Evolutionary conservation across 352 stramenopile genomes (phyloP).

Genomic region (Plasmopara muralis): DNA sequence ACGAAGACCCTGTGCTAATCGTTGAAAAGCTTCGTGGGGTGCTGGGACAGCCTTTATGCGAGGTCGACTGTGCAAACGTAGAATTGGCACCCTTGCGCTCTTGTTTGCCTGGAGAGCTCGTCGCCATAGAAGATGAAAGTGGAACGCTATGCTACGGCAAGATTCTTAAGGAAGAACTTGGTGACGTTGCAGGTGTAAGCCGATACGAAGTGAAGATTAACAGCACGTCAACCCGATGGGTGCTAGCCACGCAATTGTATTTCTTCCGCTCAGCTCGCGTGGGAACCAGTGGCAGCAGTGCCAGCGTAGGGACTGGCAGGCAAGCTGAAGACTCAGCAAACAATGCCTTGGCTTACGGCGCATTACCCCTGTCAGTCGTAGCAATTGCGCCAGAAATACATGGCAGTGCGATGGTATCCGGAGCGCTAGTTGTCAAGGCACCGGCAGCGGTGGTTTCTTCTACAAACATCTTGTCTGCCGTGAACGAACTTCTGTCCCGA

Average conservation of each 20-base stretch:
- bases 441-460: constrained; percentile 18
- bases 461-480: constrained; percentile 55
- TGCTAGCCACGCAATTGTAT: constrained; percentile 55
- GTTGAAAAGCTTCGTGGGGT: constrained; percentile 60
- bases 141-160: constrained; percentile 55
- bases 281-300: constrained; percentile 11
- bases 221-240: constrained; percentile 31
- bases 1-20: constrained; percentile 55
- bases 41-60: constrained; percentile 43
- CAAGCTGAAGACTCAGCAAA: background rate
- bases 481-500: constrained; percentile 66
- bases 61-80: constrained; percentile 36
- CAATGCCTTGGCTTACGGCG: constrained; percentile 2
- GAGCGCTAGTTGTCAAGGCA: constrained; percentile 1
- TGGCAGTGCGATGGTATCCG: constrained; percentile 11
- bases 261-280: constrained; percentile 59
- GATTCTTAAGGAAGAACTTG: constrained; percentile 38
- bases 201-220: constrained; percentile 59
- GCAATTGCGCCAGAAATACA: constrained; percentile 11
- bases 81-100: constrained; percentile 60
- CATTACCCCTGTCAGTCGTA: constrained; percentile 24
- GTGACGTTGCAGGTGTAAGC: constrained; percentile 32
- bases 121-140: constrained; percentile 43
- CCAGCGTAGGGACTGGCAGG: constrained; percentile 1
- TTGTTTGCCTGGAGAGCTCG: constrained; percentile 61